Percentiles rank a stretch among this genome's conserved stretches.
Conservation (phyloP, 768 basidiomycete genomes). For the Naganishia vaughanmartiniae region DNA sequence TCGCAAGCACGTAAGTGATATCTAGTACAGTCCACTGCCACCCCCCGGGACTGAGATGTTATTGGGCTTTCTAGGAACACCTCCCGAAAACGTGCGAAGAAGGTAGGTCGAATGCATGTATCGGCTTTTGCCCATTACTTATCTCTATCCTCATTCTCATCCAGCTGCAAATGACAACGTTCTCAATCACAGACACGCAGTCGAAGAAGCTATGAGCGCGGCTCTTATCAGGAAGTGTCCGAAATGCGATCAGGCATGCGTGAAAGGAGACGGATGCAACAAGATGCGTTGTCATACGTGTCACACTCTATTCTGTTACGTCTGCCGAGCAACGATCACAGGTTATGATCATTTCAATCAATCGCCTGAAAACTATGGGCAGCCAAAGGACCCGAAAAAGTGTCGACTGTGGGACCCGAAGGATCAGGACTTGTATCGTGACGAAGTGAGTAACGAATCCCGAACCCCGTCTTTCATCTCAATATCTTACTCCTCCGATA, state of each 20-base stretch:
- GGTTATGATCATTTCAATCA: slow-evolving; percentile 50
- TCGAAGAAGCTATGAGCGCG: slow-evolving; percentile 91
- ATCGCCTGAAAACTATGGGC: slow-evolving; percentile 22
- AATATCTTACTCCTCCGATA: neutral
- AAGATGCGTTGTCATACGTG: slow-evolving; percentile 68
- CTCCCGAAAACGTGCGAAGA: slow-evolving; percentile 53
- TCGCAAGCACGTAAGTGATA: slow-evolving; percentile 63
- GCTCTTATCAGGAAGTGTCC: slow-evolving; percentile 88
- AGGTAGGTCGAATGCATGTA: neutral
- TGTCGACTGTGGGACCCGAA: slow-evolving; percentile 43
- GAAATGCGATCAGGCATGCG: slow-evolving; percentile 69
- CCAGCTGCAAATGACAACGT: slow-evolving; percentile 61
- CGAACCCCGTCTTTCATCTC: neutral
- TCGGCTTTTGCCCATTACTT: neutral
- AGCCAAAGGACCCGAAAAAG: slow-evolving; percentile 22
- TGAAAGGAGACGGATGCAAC: slow-evolving; percentile 63
- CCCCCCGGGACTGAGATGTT: neutral
- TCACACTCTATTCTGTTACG: slow-evolving; percentile 72
- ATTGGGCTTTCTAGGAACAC: slow-evolving; percentile 42
- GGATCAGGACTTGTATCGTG: slow-evolving; percentile 30
- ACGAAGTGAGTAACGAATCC: slow-evolving; percentile 32
- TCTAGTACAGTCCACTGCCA: too few species aligned
- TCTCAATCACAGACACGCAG: slow-evolving; percentile 68
- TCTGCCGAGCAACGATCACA: slow-evolving; percentile 69
- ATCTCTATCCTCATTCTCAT: neutral